Base-by-base conservation (phyloP, 805 yeast species). In the Sporopachydermia lactativora region DNA sequence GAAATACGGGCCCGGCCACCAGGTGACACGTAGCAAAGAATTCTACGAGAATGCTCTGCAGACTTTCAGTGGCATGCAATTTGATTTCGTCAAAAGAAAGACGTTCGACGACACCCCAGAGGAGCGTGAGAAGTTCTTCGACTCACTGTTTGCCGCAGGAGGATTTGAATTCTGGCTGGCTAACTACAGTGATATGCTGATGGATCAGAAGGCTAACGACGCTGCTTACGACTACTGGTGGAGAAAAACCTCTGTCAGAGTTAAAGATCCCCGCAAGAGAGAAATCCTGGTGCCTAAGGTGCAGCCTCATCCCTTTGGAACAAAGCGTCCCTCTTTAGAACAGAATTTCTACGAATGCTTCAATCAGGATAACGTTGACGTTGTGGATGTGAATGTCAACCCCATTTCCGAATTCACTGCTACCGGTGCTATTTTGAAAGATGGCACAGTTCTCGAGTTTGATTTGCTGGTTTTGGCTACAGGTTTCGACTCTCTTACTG, bases 401-500 rank as follows among this genome's bases (percentile, higher is more conserved):
- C 49, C 49, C 36, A 44, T 47, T 38, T 15, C 18, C 3, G 47
- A 49, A 39, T 37, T 49, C 24, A 42, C 45, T 15, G 51, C 40
- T 13, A 41, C 38, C 14, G 50, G 50, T 14, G 19, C 48, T 17
- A 35, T 42, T 15, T 39, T 44, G 15, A 35, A 28, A 4, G 48
- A 47, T 15, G 47, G 47, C 18, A 19, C 34, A 11, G 42, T 41
- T 11, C 40, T 39, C 34, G 48, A 48, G 16, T 19, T 48, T 34
- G 50, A 49, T 41, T 15, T 48, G n/a, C 39, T 49, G 34, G 28
- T 48, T 15, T 46, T 46, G 34, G 52, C 51, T 6, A 48, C 51
- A 5, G 52, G 52, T 8, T 46, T 48, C 41, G 52, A 49, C 37
- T 42, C 50, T 14, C 34, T 46, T 35, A 48, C 48, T 19, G 51